Conservation (phyloP, 176 grass and related monocot genomes). For the Areca catechu region DNA sequence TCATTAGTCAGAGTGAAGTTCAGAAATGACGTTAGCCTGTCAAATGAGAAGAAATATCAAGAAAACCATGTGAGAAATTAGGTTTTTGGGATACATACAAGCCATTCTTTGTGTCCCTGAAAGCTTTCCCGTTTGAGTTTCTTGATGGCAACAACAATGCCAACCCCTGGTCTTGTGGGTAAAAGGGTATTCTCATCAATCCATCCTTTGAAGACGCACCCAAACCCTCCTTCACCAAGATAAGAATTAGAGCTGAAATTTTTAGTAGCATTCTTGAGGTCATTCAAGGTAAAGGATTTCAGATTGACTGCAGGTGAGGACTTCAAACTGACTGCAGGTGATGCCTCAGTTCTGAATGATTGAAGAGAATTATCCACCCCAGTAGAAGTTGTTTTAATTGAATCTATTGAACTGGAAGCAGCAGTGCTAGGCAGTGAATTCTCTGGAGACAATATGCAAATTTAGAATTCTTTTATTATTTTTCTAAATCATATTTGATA, state of each 20-base stretch:
- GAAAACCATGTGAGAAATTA: too few relatives aligned
- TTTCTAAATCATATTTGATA: too few relatives aligned
- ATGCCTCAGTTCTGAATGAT: slow-evolving; percentile 4
- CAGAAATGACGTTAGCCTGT: too few relatives aligned
- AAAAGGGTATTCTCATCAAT: slow-evolving; percentile 54
- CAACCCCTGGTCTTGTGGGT: slow-evolving; percentile 49
- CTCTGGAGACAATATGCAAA: slow-evolving; percentile 28
- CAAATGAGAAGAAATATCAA: too few relatives aligned
- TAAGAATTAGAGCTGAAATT: slow-evolving; percentile 59
- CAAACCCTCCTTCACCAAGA: slow-evolving; percentile 84
- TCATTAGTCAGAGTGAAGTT: too few relatives aligned
- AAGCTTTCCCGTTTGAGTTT: slow-evolving; percentile 79
- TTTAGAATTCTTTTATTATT: background rate
- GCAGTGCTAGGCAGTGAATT: slow-evolving; percentile 22
- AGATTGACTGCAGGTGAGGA: background rate
- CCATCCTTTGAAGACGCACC: slow-evolving; percentile 90
- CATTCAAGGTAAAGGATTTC: slow-evolving; percentile 57
- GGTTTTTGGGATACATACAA: slow-evolving; percentile 21
- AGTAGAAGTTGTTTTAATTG: slow-evolving; percentile 21
- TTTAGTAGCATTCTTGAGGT: slow-evolving; percentile 56
- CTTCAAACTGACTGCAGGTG: background rate
- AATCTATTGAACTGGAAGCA: slow-evolving; percentile 18
- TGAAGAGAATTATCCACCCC: slow-evolving; percentile 3
- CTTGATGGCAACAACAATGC: slow-evolving; percentile 77
- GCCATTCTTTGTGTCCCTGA: slow-evolving; percentile 85